Evolutionary conservation across 495 filamentous ascomycete genomes (phyloP).

Genomic region (Aspergillus bridgeri): DNA sequence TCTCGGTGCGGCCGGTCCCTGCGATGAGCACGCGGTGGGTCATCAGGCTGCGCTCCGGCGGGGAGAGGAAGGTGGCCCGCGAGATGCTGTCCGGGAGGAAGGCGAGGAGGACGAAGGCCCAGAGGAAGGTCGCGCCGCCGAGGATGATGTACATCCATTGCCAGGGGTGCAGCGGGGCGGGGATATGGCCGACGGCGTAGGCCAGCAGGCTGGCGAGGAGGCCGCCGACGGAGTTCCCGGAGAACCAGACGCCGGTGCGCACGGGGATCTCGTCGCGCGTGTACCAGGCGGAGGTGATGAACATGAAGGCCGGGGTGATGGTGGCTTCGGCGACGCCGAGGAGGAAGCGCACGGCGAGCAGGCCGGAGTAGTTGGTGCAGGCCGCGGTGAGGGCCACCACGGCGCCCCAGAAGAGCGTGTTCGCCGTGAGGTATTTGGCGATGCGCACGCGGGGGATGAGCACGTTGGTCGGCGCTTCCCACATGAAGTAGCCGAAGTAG

Average conservation of each 20-base stretch:
- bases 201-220: conserved; percentile 54
- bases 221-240: conserved; percentile 55
- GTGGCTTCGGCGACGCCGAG: conserved; percentile 52
- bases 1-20: conserved; percentile 46
- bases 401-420: conserved; percentile 56
- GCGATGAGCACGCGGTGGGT: conserved; percentile 44
- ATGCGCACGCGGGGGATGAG: conserved; percentile 55
- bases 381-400: conserved; percentile 48
- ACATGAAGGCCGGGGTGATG: conserved; percentile 40
- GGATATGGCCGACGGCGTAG: conserved; percentile 54
- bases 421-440: conserved; percentile 50
- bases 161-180: conserved; percentile 47
- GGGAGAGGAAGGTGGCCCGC: conserved; percentile 54
- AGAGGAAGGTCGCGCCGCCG: conserved; percentile 52
- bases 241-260: conserved; percentile 60
- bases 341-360: conserved; percentile 43
- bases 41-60: conserved; percentile 53
- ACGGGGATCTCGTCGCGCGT: conserved; percentile 56
- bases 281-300: conserved; percentile 46
- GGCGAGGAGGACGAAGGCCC: conserved; percentile 50
- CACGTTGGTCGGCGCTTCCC: conserved; percentile 25
- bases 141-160: conserved; percentile 52
- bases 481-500: conserved; percentile 58
- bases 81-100: conserved; percentile 61
- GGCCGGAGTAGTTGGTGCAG: conserved; percentile 34